These are phyloP conservation scores for Verticillium albo-atrum DNA, from an alignment of 2,329 filamentous ascomycete species.

Conservation along the genomic window DNA sequence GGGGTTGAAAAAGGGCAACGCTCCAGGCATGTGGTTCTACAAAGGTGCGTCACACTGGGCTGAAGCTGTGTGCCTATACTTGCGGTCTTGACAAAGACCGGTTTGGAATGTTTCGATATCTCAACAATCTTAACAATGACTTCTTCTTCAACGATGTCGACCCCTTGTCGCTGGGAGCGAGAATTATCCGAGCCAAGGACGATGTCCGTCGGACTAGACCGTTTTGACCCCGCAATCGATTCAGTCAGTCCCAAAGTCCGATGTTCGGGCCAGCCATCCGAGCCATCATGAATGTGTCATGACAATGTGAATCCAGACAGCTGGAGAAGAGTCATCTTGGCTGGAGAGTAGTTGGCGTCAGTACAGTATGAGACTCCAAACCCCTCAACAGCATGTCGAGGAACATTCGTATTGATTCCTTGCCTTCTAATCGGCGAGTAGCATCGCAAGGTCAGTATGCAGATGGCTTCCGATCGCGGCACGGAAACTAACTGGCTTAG, in stretches of 20 bases:
- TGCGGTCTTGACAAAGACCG: constrained; percentile 26
- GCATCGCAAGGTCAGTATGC: constrained; percentile 10
- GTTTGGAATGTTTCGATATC: constrained; percentile 1
- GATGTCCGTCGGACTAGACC: neutral
- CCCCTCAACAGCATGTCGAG: neutral
- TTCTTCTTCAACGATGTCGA: neutral
- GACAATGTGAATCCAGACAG: neutral
- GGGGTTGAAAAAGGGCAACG: constrained; percentile 44
- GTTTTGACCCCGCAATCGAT: neutral
- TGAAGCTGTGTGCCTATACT: constrained; percentile 38
- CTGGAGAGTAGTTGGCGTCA: neutral
- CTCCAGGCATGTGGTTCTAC: constrained; percentile 49
- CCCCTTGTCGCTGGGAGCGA: neutral
- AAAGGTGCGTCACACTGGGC: constrained; percentile 46
- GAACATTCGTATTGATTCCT: constrained; percentile 13
- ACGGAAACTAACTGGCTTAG: neutral
- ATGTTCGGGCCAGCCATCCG: neutral
- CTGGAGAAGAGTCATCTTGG: neutral
- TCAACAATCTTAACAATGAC: neutral
- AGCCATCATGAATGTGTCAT: neutral
- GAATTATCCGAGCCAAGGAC: neutral
- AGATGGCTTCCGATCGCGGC: neutral
- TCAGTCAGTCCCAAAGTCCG: neutral
- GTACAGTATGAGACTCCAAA: neutral
- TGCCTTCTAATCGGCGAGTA: constrained; percentile 10